Evolutionary conservation across 2,329 filamentous ascomycete genomes (phyloP), one percentile per base, ranked within the genome.

Genomic region (Pseudonectria buxi): DNA sequence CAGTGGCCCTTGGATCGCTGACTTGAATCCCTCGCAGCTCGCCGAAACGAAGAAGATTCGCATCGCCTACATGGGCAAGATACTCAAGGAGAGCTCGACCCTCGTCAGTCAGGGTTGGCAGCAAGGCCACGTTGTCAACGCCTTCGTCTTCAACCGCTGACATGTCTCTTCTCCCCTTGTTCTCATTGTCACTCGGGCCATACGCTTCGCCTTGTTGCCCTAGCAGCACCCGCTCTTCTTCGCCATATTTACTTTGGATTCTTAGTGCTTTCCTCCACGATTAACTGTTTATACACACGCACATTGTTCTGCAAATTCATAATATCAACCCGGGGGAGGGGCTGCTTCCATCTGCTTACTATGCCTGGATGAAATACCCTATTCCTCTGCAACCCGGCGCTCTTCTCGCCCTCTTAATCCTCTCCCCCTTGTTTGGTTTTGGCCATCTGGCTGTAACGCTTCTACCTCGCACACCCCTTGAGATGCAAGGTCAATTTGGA

Each of bases 61-160:
- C 35, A 74, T 95, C 40, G 81, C 78, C 14, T 94, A 94, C 57
- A 72, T 92, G 60, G 89, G 89, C 47, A 86, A 80, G 55, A 76
- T 89, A 33, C 71, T 95, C 30, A 78, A 80, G 45, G 85, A 90
- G 45, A 70, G 71, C 35, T 57, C 74, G 14, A 71, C 81, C 1
- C 65, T 95, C 13, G 59, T 68, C 29, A 71, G 73, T 3, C 83
- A 92, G 49, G 83, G 83, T 32, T 95, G 86, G 84, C 75, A 79
- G 49, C 70, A 74, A 41, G 83, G 79, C 25, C 74, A 92, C 54
- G 68, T 92, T 24, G 64, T 94, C 36, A 92, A 89, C 56, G 87
- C 82, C 14, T 67, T 92, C 39, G 76, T 92, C 35, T 80, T 76
- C 50, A 61, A 68, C 41, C 58, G 61, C 46, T 69, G 63, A 59